Evolutionary conservation across 176 grass and related monocot genomes (phyloP).

Genomic region (Puya raimondii): DNA sequence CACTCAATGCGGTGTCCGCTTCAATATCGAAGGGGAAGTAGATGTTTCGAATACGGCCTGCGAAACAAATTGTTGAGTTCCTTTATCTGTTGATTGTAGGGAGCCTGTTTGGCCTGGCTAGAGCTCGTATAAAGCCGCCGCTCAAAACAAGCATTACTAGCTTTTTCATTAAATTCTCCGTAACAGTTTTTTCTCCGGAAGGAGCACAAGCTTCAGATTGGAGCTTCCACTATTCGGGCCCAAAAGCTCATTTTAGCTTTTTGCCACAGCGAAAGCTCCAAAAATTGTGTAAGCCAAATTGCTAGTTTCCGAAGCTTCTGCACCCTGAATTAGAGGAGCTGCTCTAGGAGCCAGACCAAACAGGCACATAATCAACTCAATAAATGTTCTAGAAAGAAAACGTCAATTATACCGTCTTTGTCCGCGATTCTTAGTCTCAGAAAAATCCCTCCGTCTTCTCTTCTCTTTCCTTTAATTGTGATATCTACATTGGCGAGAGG

Average conservation of each 20-base stretch:
- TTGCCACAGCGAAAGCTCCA: too few species aligned
- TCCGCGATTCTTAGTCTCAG: constrained; percentile 66
- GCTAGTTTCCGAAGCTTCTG: neutral
- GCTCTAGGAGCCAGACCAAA: too few species aligned
- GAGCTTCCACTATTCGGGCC: too few species aligned
- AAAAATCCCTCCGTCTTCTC: constrained; percentile 63
- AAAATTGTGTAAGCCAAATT: too few species aligned
- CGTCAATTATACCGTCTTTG: constrained; percentile 48
- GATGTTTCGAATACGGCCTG: constrained; percentile 68
- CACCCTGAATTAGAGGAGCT: neutral
- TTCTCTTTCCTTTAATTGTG: constrained; percentile 73
- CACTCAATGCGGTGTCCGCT: constrained; percentile 66
- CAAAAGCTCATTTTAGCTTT: too few species aligned
- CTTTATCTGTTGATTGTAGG: neutral
- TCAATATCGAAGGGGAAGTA: constrained; percentile 80
- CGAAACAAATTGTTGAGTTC: constrained; percentile 14
- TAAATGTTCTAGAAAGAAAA: constrained; percentile 6
- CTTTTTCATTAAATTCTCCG: too few species aligned
- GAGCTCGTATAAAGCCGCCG: too few species aligned
- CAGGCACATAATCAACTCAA: neutral
- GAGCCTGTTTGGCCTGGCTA: too few species aligned
- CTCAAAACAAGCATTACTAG: too few species aligned
- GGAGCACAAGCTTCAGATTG: too few species aligned
- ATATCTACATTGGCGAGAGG: constrained; percentile 60
- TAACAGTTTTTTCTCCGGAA: too few species aligned